Evolutionary conservation across 2,329 filamentous ascomycete species (phyloP), one percentile per base, ranked within the genome.

Genomic region (Colletotrichum ledebouriae): DNA sequence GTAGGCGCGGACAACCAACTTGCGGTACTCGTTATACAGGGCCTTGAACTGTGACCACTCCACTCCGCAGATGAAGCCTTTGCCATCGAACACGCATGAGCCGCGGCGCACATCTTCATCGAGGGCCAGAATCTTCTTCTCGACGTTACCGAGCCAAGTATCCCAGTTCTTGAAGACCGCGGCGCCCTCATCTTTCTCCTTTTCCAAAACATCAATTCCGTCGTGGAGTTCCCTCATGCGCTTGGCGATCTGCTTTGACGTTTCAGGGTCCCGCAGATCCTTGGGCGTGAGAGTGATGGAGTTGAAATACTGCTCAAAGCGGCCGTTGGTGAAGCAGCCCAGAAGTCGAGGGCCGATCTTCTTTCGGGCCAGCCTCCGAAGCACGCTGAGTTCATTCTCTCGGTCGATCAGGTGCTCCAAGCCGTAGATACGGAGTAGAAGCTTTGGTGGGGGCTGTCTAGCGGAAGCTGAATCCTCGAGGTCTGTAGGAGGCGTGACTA

Each of bases 191-290:
- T 92, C 87, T 58, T 90, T 87, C 79, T 99, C 96, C 41, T 90
- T 85, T 1, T 91, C 87, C 0, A 97, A 85, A 20, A 99, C 83
- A 33, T 98, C 94, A 70, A 99, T 91, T 0, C 96, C 96, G 59
- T 97, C 93, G 75, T 99, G 96, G 41, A 99, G 85, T 79, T 99
- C 96, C 71, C 94, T 88, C 94, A 99, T 97, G 58, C 96, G 92
- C 84, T 98, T 98, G 12, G 96, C 95, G 75, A 99, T 99, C 76
- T 97, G 93, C 75, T 88, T 92, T 39, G 92, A 97, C 0, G 93
- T 98, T 57, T 94, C 92, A 0, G 93, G 88, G 37, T 93, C 88
- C 42, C 93, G 90, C 52, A 99, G 81, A 72, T 97, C 92, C 29
- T 87, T 84, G 0, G 91, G 86, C 0, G 90, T 95, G 47, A 99